These are phyloP conservation scores for Cryptomeria japonica DNA, from an alignment of 75 land plant species.

Conservation along the genomic window DNA sequence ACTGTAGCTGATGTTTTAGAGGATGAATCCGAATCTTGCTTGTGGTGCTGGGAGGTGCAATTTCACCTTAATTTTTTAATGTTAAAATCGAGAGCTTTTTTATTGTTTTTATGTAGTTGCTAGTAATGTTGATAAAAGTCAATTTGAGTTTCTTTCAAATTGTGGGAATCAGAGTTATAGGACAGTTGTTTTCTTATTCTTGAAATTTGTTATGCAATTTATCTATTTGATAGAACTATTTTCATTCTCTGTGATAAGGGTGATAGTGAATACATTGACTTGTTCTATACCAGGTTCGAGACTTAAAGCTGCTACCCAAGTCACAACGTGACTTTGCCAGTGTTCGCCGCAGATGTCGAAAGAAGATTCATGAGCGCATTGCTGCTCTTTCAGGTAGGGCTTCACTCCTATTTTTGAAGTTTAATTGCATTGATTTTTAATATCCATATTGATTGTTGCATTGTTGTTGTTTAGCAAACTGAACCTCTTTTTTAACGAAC, in stretches of 20 bases:
- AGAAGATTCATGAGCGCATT: slow-evolving; percentile 71
- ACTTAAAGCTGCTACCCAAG: slow-evolving; percentile 56
- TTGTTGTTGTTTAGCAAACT: not conserved
- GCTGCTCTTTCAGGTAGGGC: slow-evolving; percentile 51
- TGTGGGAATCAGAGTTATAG: not conserved
- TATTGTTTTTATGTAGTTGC: not conserved
- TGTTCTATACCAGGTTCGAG: slow-evolving; percentile 44
- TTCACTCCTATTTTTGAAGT: not conserved
- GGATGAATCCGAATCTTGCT: slow-evolving; percentile 48
- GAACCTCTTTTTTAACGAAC: not conserved
- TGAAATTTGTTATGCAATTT: not conserved
- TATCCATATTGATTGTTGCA: not conserved
- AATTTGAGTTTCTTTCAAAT: not conserved
- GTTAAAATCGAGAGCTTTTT: not conserved
- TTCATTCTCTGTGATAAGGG: not conserved
- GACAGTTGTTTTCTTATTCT: not conserved
- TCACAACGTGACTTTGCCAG: slow-evolving; percentile 35
- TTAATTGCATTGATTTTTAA: not conserved
- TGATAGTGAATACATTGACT: not conserved
- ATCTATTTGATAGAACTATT: not conserved
- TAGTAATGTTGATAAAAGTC: not conserved
- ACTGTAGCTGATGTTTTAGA: slow-evolving; percentile 72
- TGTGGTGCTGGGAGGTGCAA: slow-evolving; percentile 88
- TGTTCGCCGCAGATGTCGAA: slow-evolving; percentile 47
- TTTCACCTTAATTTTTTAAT: not conserved